A percentile compares a stretch with the other conserved stretches of the same genome.
phyloP scores from a whole-genome alignment of 2,329 filamentous ascomycete species.

The Talaromyces sp. region DNA sequence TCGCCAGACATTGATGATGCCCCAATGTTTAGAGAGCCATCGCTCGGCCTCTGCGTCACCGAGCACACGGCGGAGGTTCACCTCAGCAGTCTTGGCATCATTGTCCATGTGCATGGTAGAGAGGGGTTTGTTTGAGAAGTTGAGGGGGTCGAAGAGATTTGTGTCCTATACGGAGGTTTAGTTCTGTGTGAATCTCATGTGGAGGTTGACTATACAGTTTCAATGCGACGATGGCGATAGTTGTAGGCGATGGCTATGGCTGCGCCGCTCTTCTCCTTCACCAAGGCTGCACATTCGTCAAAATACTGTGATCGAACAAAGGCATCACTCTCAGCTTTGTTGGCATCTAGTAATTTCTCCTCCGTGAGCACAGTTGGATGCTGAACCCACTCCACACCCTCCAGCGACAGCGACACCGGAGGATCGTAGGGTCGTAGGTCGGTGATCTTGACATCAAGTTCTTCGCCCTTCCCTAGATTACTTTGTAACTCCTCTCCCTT shows the following conservation, averaged over 20 bases:
- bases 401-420: not conserved
- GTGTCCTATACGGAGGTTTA: not conserved
- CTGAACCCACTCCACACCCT: constrained; percentile 1
- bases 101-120: constrained; percentile 1
- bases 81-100: constrained; percentile 1
- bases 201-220: not conserved
- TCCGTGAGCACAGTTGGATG: not conserved
- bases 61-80: not conserved
- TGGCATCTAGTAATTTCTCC: not conserved
- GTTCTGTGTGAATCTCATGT: not conserved
- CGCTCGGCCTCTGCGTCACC: not conserved
- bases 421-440: not conserved
- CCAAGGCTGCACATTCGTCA: not conserved
- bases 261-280: not conserved
- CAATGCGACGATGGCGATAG: constrained; percentile 1
- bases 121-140: not conserved
- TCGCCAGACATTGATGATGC: not conserved
- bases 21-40: not conserved
- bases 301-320: constrained; percentile 1
- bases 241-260: not conserved
- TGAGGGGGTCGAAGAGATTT: not conserved
- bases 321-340: not conserved
- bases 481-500: not conserved
- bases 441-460: constrained; percentile 1
- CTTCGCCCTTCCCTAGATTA: not conserved